Percentiles rank a stretch among this genome's conserved stretches.
Evolutionary conservation across 1,139 yeast species (phyloP).

Genomic region (Geotrichum aggregatum): DNA sequence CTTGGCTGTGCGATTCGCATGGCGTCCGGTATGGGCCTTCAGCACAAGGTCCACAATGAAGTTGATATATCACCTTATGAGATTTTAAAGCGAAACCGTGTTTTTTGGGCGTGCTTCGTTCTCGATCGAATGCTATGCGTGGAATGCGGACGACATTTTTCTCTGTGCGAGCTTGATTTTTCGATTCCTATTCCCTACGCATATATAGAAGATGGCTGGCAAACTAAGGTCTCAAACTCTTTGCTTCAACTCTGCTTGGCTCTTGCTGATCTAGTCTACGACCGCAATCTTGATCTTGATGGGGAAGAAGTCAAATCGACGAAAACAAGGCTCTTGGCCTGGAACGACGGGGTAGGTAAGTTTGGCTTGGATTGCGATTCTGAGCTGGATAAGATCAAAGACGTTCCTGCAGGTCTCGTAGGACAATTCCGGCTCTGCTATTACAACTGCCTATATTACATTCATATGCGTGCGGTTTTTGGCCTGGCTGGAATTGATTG

Average conservation of each 20-base stretch:
- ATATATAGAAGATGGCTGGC: conserved; percentile 51
- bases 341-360: conserved; percentile 23
- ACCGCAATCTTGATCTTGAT: conserved; percentile 25
- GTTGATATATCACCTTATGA: conserved; percentile 41
- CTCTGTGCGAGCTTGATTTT: conserved; percentile 43
- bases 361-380: conserved; percentile 21
- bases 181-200: conserved; percentile 40
- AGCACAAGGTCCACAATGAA: conserved; percentile 29
- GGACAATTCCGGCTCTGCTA: conserved; percentile 21
- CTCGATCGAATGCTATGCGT: conserved; percentile 54
- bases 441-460: conserved; percentile 18
- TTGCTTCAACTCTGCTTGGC: conserved; percentile 29
- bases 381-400: conserved; percentile 18
- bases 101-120: conserved; percentile 56
- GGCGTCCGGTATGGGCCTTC: conserved; percentile 55
- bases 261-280: conserved; percentile 25
- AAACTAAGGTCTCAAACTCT: conserved; percentile 47
- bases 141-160: conserved; percentile 52
- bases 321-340: conserved; percentile 19
- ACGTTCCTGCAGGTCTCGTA: conserved; percentile 22
- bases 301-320: conserved; percentile 20
- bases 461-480: conserved; percentile 21
- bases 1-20: conserved; percentile 53
- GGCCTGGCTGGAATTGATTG: conserved; percentile 19
- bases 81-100: conserved; percentile 48